Conservation (phyloP, 768 basidiomycete species). For the Lactarius tabidus region DNA sequence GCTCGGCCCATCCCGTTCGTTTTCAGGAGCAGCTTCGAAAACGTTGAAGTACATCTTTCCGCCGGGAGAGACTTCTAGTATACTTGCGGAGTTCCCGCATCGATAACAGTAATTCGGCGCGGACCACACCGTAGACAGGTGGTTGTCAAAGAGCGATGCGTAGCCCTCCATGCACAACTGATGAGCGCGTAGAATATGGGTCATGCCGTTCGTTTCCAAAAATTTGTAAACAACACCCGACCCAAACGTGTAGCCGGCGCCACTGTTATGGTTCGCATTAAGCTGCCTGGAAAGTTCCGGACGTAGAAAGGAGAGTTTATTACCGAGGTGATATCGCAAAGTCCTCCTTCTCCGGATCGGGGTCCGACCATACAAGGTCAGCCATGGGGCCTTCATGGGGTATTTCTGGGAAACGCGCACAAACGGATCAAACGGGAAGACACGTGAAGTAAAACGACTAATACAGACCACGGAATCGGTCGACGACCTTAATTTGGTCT, state of each 20-base stretch:
- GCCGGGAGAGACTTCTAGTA: slow-evolving; percentile 91
- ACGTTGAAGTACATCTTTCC: slow-evolving; percentile 93
- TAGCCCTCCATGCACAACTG: slow-evolving; percentile 99
- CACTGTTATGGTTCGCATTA: slow-evolving; percentile 45
- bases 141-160: slow-evolving; percentile 93
- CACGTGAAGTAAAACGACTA: not conserved
- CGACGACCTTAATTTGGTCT: slow-evolving; percentile 99
- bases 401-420: slow-evolving; percentile 61
- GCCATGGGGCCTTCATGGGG: slow-evolving; percentile 99
- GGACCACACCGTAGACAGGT: slow-evolving; percentile 96
- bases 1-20: slow-evolving; percentile 85
- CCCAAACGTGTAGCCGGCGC: slow-evolving; percentile 98
- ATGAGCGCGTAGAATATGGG: slow-evolving; percentile 95
- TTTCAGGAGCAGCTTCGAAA: slow-evolving; percentile 97
- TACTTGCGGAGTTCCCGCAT: slow-evolving; percentile 95
- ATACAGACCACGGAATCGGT: slow-evolving; percentile 85
- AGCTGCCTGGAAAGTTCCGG: slow-evolving; percentile 19
- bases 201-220: slow-evolving; percentile 92
- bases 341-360: slow-evolving; percentile 98
- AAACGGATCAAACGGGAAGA: slow-evolving; percentile 5
- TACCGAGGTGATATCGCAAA: slow-evolving; percentile 98
- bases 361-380: slow-evolving; percentile 99
- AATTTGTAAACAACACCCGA: slow-evolving; percentile 98
- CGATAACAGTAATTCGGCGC: slow-evolving; percentile 99
- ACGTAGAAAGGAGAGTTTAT: slow-evolving; percentile 27